Percentiles rank a stretch among this genome's conserved stretches.
Conservation (phyloP, 2,329 filamentous ascomycete species). For the Colletotrichum higginsianum region DNA sequence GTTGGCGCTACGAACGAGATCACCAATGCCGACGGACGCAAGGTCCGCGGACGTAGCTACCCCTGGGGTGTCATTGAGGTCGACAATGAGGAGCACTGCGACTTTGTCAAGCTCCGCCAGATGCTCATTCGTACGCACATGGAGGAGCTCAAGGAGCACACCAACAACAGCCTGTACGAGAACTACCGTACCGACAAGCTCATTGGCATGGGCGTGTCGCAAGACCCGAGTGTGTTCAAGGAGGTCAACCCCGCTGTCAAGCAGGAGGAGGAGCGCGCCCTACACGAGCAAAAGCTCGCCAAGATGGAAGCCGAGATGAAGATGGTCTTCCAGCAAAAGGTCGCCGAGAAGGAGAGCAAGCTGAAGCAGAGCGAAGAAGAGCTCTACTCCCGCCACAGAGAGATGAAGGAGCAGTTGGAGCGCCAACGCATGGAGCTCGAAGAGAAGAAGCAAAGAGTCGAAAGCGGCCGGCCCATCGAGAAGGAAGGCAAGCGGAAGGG, state of each 20-base stretch:
- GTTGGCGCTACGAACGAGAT: constrained; percentile 98
- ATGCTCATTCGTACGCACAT: constrained; percentile 99
- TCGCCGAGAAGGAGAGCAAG: constrained; percentile 99
- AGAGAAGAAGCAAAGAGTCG: constrained; percentile 97
- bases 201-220: constrained; percentile 96
- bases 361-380: constrained; percentile 99
- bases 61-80: constrained; percentile 99
- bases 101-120: constrained; percentile 99
- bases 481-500: constrained; percentile 99
- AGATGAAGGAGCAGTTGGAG: constrained; percentile 99
- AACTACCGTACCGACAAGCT: constrained; percentile 99
- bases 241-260: constrained; percentile 99
- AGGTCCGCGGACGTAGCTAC: constrained; percentile 95
- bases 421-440: constrained; percentile 95
- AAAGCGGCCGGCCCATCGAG: constrained; percentile 95
- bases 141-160: constrained; percentile 99
- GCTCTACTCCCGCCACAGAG: constrained; percentile 95
- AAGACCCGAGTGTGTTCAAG: constrained; percentile 99
- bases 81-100: constrained; percentile 99
- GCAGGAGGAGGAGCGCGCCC: constrained; percentile 97
- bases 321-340: constrained; percentile 99
- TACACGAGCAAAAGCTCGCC: constrained; percentile 99
- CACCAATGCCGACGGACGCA: constrained; percentile 89
- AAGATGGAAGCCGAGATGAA: constrained; percentile 99
- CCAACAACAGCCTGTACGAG: constrained; percentile 98